Evolutionary conservation across 2,329 filamentous ascomycete genomes (phyloP).

Genomic region (Mycogone perniciosa): DNA sequence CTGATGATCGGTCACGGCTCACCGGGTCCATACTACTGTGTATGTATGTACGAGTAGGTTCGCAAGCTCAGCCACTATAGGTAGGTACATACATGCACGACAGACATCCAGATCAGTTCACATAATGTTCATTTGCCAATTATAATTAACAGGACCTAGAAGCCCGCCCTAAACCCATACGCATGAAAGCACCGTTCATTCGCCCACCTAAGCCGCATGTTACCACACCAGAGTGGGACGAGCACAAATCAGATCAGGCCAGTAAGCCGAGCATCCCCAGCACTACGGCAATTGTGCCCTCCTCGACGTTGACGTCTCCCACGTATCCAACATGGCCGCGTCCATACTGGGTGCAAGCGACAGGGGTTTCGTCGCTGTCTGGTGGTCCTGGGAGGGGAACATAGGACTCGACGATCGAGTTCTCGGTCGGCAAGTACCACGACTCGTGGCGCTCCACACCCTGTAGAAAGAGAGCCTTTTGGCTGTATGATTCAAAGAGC

Average conservation of each 20-base stretch:
- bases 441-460: slow-evolving; percentile 18
- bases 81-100: too few relatives aligned
- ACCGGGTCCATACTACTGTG: too few relatives aligned
- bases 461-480: slow-evolving; percentile 21
- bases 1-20: too few relatives aligned
- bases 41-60: too few relatives aligned
- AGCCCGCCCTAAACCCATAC: too few relatives aligned
- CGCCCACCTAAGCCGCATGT: background rate
- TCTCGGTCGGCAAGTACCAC: slow-evolving; percentile 18
- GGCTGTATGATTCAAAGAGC: slow-evolving; percentile 21
- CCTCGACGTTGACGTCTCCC: slow-evolving; percentile 24
- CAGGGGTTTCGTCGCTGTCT: slow-evolving; percentile 15
- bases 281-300: slow-evolving; percentile 19
- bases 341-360: slow-evolving; percentile 22
- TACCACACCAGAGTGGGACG: background rate
- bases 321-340: slow-evolving; percentile 24
- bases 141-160: too few relatives aligned
- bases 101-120: too few relatives aligned
- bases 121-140: too few relatives aligned
- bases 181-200: background rate
- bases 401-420: slow-evolving; percentile 5
- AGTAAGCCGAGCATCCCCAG: slow-evolving; percentile 24
- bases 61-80: too few relatives aligned
- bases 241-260: background rate
- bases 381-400: slow-evolving; percentile 1